Evolutionary conservation across 1,284 basidiomycete genomes (phyloP), one percentile per base, ranked within the genome.

Genomic region (Sporisorium scitamineum): DNA sequence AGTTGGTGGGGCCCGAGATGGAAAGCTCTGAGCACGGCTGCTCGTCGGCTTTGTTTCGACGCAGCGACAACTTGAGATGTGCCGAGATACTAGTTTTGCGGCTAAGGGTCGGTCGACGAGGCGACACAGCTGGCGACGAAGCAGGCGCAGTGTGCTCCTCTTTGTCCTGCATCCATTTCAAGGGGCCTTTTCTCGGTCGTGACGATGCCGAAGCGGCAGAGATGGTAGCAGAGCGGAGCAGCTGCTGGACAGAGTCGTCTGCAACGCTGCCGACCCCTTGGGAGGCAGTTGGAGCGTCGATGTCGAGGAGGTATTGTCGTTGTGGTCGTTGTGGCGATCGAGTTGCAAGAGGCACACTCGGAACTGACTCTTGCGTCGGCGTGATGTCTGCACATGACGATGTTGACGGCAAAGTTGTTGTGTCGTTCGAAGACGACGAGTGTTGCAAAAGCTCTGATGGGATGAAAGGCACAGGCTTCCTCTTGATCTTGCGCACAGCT

Each of bases 81-180:
- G 59, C 59, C 29, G 63, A 63, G 47, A 73, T 57, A 47, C 65
- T 68, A 14, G 64, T 64, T 26, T 73, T 73, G 29, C 70, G 70
- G 34, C 53, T 57, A 13, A 70, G 50, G 1, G 47, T 34, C 20
- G 67, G 56, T n/a, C 64, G 56, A 5, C 53, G 52, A 8, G 60
- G 42, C 1, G 55, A 47, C 20, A 31, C 22, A 16, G 52, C 18
- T 1, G 63, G 22, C n/a, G 57, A 22, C 7, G 61, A 52, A 7
- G 55, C 45, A 11, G 32, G 0, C 0, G 56, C 5, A 20, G 53
- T n/a, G n/a, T 67, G 64, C 64, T 72, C 64, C 47, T 72, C 70
- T 32, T 57, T 67, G 8, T 67, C 70, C 8, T 54, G 53, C 53
- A 61, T 62, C 70, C 70, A 67, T 27, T 57, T 50, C 14, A 63